Evolutionary conservation across 345 rosid genomes (phyloP).

Genomic region (Lepidium sativum): DNA sequence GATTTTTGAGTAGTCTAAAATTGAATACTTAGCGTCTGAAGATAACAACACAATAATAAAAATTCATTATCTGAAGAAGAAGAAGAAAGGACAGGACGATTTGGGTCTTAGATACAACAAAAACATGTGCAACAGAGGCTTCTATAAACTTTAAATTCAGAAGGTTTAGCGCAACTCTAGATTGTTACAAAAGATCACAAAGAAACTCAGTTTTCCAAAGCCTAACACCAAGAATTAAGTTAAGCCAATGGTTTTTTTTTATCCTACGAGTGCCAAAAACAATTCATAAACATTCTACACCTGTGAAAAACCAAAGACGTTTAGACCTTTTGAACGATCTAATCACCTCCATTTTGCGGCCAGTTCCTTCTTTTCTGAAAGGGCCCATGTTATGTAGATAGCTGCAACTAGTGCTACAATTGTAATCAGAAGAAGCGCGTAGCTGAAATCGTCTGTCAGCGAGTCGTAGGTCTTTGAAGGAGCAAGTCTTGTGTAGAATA

Average conservation of each 20-base stretch:
- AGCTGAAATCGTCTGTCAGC: constrained; percentile 90
- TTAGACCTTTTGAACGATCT: background rate
- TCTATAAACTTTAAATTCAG: constrained; percentile 8
- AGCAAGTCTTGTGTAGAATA: constrained; percentile 83
- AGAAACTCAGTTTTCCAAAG: constrained; percentile 14
- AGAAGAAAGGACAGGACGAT: background rate
- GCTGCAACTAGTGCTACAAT: constrained; percentile 79
- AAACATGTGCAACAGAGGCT: background rate
- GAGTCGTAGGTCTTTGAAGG: constrained; percentile 97
- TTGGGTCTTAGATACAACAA: background rate
- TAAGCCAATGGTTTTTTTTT: constrained; percentile 13
- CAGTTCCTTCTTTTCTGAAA: constrained; percentile 87
- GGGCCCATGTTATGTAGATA: constrained; percentile 70
- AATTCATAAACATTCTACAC: constrained; percentile 18
- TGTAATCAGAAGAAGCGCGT: constrained; percentile 80
- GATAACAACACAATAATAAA: too few species aligned
- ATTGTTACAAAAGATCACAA: constrained; percentile 7
- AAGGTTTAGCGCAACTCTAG: constrained; percentile 12
- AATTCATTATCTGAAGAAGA: background rate
- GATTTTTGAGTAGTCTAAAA: too few species aligned
- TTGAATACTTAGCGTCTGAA: too few species aligned
- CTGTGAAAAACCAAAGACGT: background rate
- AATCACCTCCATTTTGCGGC: constrained; percentile 82
- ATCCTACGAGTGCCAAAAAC: background rate
- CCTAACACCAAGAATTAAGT: constrained; percentile 8